These are phyloP conservation scores for Andrographis paniculata DNA, from an alignment of 305 asterid genomes.

Conservation along the genomic window DNA sequence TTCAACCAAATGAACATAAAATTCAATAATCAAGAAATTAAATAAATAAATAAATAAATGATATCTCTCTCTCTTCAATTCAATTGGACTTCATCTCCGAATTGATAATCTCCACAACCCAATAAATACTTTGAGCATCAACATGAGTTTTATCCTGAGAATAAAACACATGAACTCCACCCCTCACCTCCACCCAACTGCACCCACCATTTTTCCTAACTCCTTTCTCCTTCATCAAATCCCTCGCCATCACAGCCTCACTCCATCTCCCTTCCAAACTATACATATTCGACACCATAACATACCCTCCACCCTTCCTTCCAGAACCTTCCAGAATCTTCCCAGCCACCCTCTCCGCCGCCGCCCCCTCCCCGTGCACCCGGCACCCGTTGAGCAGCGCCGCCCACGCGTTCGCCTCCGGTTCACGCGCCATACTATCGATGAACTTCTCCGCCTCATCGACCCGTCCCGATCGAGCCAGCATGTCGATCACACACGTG, in stretches of 20 bases:
- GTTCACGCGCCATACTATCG: conserved; percentile 42
- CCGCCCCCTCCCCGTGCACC: conserved; percentile 34
- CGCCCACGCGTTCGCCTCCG: conserved; percentile 64
- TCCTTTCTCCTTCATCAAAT: conserved; percentile 55
- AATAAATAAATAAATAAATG: neutral
- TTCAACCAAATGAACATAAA: too few species aligned
- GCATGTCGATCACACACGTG: conserved; percentile 58
- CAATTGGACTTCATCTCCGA: conserved; percentile 29
- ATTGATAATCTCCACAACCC: conserved; percentile 39
- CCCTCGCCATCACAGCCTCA: conserved; percentile 49
- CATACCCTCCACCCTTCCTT: conserved; percentile 44
- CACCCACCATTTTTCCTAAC: conserved; percentile 57
- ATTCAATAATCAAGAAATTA: too few species aligned
- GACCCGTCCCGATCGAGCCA: conserved; percentile 68
- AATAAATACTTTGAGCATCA: conserved; percentile 27
- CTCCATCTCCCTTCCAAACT: conserved; percentile 68
- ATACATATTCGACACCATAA: conserved; percentile 59
- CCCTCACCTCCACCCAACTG: conserved; percentile 71
- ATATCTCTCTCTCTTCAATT: conserved; percentile 11
- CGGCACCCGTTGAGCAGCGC: conserved; percentile 71
- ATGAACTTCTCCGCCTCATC: conserved; percentile 61
- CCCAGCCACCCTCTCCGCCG: conserved; percentile 34
- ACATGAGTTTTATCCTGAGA: conserved; percentile 51
- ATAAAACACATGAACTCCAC: conserved; percentile 41
- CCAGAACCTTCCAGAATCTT: conserved; percentile 35